Evolutionary conservation across 2,329 filamentous ascomycete genomes (phyloP), one percentile per base, ranked within the genome.

Genomic region (Ceratocystis cubensis): DNA sequence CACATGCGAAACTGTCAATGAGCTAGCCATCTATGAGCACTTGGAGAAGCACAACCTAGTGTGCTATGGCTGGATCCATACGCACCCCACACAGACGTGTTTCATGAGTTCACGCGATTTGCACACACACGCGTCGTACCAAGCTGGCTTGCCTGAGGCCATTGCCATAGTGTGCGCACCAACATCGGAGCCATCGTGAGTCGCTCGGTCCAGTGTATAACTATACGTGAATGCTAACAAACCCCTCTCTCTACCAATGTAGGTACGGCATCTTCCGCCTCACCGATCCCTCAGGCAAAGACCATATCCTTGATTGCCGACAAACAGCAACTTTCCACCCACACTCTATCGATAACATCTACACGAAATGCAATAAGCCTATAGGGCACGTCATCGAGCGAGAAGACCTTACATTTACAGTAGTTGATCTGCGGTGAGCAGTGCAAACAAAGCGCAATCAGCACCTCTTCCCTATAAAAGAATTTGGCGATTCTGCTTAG

Each of bases 141-240:
- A 99, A 76, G 86, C 94, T 68, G 96, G 96, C 91, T 84, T 97
- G 76, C 88, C 91, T 0, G 94, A 99, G 79, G 95, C 90, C 71
- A 91, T 99, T 69, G 94, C 94, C 3, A 96, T 99, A 72, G 94
- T 99, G 48, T 99, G 94, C 76, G 90, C 94, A 5, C 94, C 94
- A 0, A 88, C 83, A 66, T 90, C 88, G 72, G 80, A 81, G 45
- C 89, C 88, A 57, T 88, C 86, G 84, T 92, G 78, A 78, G 86
- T 81, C 28, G 61, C 5, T 10, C 13, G 17, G 7, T 41, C n/a
- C 2, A 44, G 44, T 20, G 17, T 63, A n/a, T 13, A 5, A 56
- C 15, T 30, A 64, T 33, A 10, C 20, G n/a, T 5, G 10, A 13
- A 57, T 20, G 22, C 46, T 65, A 50, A 22, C 66, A 46, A 72